Evolutionary conservation across 2,329 filamentous ascomycete genomes (phyloP).

Genomic region (Pseudocercospora crystallina): DNA sequence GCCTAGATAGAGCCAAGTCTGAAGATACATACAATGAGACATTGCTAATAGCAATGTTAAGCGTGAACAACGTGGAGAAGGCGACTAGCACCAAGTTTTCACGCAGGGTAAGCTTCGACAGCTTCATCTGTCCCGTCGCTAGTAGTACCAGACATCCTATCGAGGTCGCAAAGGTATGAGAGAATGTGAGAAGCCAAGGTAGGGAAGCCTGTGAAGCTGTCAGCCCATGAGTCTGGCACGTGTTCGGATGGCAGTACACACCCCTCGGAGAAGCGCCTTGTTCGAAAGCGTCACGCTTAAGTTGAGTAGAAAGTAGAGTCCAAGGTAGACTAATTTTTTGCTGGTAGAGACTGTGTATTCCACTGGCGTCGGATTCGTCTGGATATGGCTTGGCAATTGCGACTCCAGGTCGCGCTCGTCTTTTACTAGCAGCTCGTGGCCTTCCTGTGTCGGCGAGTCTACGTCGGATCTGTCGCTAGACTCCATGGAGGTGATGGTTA

Average conservation of each 20-base stretch:
- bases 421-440: slow-evolving; percentile 18
- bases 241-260: slow-evolving; percentile 3
- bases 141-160: slow-evolving; percentile 56
- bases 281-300: slow-evolving; percentile 58
- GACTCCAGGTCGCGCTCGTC: slow-evolving; percentile 17
- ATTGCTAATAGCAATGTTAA: slow-evolving; percentile 65
- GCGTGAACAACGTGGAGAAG: slow-evolving; percentile 63
- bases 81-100: slow-evolving; percentile 57
- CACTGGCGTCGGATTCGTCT: slow-evolving; percentile 13
- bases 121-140: slow-evolving; percentile 53
- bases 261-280: slow-evolving; percentile 54
- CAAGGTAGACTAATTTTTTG: slow-evolving; percentile 28
- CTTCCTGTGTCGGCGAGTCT: slow-evolving; percentile 11
- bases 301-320: slow-evolving; percentile 51
- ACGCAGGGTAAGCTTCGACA: slow-evolving; percentile 52
- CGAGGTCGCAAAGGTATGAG: slow-evolving; percentile 58
- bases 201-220: slow-evolving; percentile 51
- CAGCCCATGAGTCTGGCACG: background rate
- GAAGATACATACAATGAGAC: slow-evolving; percentile 51
- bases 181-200: slow-evolving; percentile 61
- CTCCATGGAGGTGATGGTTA: slow-evolving; percentile 10
- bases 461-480: slow-evolving; percentile 7
- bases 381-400: background rate
- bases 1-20: no score
- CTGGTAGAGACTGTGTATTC: slow-evolving; percentile 28